A percentile compares a stretch with the other conserved stretches of the same genome.
phyloP scores from a whole-genome alignment of 495 filamentous ascomycete genomes.

The Tuber indicum region DNA sequence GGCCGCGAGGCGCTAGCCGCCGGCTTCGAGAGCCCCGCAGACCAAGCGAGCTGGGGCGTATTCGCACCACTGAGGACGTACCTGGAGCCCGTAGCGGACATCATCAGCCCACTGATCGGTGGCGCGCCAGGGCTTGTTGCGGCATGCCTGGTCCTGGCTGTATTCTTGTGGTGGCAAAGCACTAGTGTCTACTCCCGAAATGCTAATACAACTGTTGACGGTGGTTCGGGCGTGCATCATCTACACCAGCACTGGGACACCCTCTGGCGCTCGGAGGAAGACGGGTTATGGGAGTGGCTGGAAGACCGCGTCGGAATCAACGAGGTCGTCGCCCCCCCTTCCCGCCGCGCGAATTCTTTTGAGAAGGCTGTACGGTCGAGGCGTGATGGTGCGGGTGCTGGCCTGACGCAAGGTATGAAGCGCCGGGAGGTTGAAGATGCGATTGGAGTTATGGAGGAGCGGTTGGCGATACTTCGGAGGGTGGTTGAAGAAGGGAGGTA shows the following conservation, averaged over 20 bases:
- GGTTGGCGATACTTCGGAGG: slow-evolving; percentile 64
- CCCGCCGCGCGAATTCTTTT: slow-evolving; percentile 43
- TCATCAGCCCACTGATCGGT: slow-evolving; percentile 62
- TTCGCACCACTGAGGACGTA: slow-evolving; percentile 68
- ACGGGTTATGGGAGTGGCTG: slow-evolving; percentile 90
- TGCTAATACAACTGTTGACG: slow-evolving; percentile 37
- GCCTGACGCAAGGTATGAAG: slow-evolving; percentile 57
- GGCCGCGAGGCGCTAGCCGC: slow-evolving; percentile 47
- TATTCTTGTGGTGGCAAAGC: slow-evolving; percentile 39
- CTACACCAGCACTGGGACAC: slow-evolving; percentile 78
- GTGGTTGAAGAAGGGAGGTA: slow-evolving; percentile 57
- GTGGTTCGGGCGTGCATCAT: slow-evolving; percentile 48
- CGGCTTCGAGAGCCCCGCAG: slow-evolving; percentile 44
- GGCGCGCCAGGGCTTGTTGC: slow-evolving; percentile 58
- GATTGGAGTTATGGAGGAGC: slow-evolving; percentile 76
- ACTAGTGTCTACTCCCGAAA: slow-evolving; percentile 39
- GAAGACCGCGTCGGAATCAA: slow-evolving; percentile 73
- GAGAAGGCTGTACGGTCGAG: slow-evolving; percentile 40
- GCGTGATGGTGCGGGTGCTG: slow-evolving; percentile 9
- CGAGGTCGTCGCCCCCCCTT: slow-evolving; percentile 40
- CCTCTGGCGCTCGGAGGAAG: slow-evolving; percentile 85
- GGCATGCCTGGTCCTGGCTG: slow-evolving; percentile 54
- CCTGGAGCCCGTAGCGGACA: slow-evolving; percentile 63
- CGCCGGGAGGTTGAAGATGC: slow-evolving; percentile 77
- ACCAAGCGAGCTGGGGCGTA: slow-evolving; percentile 62